Conservation (phyloP, 371 early-diverging fungal species). For the Lichtheimia corymbifera region DNA sequence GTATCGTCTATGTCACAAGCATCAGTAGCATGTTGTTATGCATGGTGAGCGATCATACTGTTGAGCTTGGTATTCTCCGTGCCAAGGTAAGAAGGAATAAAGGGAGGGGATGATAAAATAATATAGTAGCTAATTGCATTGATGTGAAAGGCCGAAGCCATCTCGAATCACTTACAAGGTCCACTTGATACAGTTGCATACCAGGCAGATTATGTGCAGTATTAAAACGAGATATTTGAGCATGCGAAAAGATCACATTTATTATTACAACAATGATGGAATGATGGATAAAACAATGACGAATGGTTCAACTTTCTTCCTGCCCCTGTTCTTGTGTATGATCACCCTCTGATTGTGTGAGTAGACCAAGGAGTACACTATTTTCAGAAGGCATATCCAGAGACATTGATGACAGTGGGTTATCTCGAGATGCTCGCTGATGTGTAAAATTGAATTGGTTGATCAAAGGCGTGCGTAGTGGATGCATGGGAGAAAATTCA, state of each 20-base stretch:
- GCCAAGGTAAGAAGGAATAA: slow-evolving; percentile 56
- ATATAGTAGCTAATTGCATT: not conserved
- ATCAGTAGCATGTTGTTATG: slow-evolving; percentile 73
- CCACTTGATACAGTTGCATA: slow-evolving; percentile 55
- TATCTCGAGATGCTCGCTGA: no score
- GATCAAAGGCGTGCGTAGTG: not conserved
- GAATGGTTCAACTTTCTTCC: not conserved
- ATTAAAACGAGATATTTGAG: not conserved
- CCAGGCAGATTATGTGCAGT: not conserved
- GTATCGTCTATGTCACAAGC: slow-evolving; percentile 60
- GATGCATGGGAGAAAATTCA: slow-evolving; percentile 16
- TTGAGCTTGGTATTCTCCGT: slow-evolving; percentile 70
- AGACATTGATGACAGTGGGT: not conserved
- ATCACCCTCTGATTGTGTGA: not conserved
- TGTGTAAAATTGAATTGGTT: no score
- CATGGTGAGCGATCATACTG: slow-evolving; percentile 61
- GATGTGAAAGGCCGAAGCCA: slow-evolving; percentile 41
- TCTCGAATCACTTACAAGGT: slow-evolving; percentile 60
- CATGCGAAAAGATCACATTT: not conserved
- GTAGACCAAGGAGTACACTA: not conserved
- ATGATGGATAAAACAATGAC: not conserved
- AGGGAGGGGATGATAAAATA: not conserved
- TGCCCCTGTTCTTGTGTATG: not conserved
- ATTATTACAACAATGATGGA: not conserved
- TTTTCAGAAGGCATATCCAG: not conserved